A percentile compares a stretch with the other conserved stretches of the same genome.
phyloP scores from a whole-genome alignment of 345 rosid genomes.

The Hibiscus mutabilis region DNA sequence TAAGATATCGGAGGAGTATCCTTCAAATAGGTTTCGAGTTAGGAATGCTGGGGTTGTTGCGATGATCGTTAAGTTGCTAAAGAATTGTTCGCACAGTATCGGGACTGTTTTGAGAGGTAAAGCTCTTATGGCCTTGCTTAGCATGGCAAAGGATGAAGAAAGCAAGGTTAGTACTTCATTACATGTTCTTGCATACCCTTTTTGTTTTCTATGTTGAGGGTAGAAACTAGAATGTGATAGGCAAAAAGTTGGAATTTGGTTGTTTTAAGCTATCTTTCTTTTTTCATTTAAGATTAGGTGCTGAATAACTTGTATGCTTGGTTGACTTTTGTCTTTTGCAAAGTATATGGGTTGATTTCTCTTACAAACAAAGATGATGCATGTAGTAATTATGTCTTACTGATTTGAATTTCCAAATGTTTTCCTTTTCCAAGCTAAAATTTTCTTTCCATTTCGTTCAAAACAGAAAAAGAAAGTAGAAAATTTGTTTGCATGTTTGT shows the following conservation, averaged over 20 bases:
- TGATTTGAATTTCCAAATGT: not conserved
- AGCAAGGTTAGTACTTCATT: slow-evolving; percentile 29
- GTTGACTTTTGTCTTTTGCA: not conserved
- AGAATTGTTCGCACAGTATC: slow-evolving; percentile 19
- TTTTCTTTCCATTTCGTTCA: not conserved
- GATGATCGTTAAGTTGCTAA: slow-evolving; percentile 31
- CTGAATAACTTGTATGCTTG: not conserved
- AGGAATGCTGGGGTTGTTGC: slow-evolving; percentile 31
- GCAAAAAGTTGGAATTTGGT: not conserved
- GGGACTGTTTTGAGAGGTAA: slow-evolving; percentile 34
- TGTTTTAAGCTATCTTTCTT: not conserved
- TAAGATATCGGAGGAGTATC: slow-evolving; percentile 33
- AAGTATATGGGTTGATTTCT: not conserved
- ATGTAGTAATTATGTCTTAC: not conserved
- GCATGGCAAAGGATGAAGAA: slow-evolving; percentile 42
- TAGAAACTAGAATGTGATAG: not conserved
- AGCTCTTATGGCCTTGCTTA: slow-evolving; percentile 31
- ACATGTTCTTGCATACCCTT: not conserved
- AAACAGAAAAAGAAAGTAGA: not conserved
- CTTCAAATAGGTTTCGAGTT: slow-evolving; percentile 28
- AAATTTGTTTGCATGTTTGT: not conserved
- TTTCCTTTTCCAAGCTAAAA: not conserved
- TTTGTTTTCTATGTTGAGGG: not conserved
- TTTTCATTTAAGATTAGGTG: not conserved
- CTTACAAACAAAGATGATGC: not conserved